A percentile compares a stretch with the other conserved stretches of the same genome.
Conservation (phyloP, 2,329 filamentous ascomycete genomes). For the Fusarium algeriense region DNA sequence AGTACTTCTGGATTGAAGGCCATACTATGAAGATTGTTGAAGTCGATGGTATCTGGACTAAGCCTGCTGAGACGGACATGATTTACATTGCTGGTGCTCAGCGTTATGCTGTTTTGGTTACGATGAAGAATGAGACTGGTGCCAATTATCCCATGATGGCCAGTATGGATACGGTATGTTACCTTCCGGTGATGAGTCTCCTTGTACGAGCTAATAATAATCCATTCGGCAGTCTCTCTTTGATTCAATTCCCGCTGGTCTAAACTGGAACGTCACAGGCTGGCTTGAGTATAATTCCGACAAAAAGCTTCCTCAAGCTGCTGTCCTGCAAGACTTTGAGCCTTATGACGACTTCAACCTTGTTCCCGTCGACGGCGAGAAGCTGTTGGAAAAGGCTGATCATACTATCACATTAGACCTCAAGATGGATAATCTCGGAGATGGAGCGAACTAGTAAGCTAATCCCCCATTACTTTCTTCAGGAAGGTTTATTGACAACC, state of each 20-base stretch:
- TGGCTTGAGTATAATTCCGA: background rate
- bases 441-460: background rate
- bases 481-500: background rate
- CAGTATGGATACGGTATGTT: background rate
- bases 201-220: background rate
- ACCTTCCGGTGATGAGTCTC: accelerated
- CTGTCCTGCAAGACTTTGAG: background rate
- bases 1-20: slow-evolving; percentile 2
- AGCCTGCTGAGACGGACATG: background rate
- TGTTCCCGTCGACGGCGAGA: background rate
- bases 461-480: accelerated
- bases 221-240: background rate
- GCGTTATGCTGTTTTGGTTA: background rate
- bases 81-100: background rate
- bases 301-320: background rate
- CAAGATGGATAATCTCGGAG: background rate
- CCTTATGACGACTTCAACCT: background rate
- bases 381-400: background rate
- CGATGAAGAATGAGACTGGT: background rate
- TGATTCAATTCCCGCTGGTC: background rate
- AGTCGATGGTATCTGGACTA: background rate
- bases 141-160: background rate
- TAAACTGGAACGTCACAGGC: slow-evolving; percentile 3
- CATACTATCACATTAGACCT: background rate
- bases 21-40: slow-evolving; percentile 8